Evolutionary conservation across 768 basidiomycete genomes (phyloP).

Genomic region (Chiua virens): DNA sequence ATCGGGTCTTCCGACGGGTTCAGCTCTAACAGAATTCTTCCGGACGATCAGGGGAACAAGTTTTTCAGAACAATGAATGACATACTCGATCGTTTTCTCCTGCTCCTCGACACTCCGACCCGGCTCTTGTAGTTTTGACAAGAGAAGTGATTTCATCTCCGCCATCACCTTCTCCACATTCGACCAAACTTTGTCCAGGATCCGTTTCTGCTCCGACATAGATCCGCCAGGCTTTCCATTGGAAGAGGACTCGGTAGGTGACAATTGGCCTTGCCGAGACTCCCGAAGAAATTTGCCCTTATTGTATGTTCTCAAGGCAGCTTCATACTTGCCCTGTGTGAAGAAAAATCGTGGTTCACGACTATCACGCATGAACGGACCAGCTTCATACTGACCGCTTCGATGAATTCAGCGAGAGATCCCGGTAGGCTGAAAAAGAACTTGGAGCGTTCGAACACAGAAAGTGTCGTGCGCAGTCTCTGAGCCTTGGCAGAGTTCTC

Average conservation of each 20-base stretch:
- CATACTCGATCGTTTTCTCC: slow-evolving; percentile 94
- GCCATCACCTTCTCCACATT: slow-evolving; percentile 93
- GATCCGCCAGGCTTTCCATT: slow-evolving; percentile 49
- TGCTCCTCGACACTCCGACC: slow-evolving; percentile 86
- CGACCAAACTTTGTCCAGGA: slow-evolving; percentile 94
- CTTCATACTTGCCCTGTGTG: slow-evolving; percentile 87
- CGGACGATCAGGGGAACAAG: slow-evolving; percentile 7
- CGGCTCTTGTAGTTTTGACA: slow-evolving; percentile 79
- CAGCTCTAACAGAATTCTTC: slow-evolving; percentile 84
- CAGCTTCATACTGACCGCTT: slow-evolving; percentile 58
- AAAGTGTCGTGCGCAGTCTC: slow-evolving; percentile 87
- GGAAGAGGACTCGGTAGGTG: slow-evolving; percentile 65
- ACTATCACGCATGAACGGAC: background rate
- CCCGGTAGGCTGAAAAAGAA: slow-evolving; percentile 99
- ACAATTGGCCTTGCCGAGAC: slow-evolving; percentile 82
- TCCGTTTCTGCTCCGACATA: slow-evolving; percentile 83
- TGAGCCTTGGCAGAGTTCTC: slow-evolving; percentile 95
- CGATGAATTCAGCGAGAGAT: slow-evolving; percentile 83
- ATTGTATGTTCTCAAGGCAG: slow-evolving; percentile 93
- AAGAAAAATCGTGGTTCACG: background rate
- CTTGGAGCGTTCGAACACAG: slow-evolving; percentile 94
- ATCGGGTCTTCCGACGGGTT: slow-evolving; percentile 86
- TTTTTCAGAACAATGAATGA: slow-evolving; percentile 3
- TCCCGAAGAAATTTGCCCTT: slow-evolving; percentile 92
- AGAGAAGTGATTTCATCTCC: slow-evolving; percentile 80